A percentile compares a stretch with the other conserved stretches of the same genome.
Evolutionary conservation across 441 rosid species (phyloP).

Genomic region (Populus tomentosa): DNA sequence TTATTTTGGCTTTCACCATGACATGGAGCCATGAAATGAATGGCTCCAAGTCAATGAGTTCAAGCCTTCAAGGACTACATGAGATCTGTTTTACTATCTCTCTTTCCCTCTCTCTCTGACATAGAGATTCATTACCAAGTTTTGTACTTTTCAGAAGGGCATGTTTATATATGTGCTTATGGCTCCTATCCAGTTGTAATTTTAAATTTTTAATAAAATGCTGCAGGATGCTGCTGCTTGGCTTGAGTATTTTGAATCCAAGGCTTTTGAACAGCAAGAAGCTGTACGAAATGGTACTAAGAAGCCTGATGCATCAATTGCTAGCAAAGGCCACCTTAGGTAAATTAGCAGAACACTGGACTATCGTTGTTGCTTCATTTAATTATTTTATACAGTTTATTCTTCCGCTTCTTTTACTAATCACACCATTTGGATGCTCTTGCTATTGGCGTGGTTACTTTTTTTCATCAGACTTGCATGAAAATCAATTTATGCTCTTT

Average conservation of each 20-base stretch:
- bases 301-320: constrained; percentile 65
- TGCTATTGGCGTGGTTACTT: constrained; percentile 8
- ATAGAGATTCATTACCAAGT: background rate
- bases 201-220: constrained; percentile 8
- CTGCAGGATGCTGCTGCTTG: constrained; percentile 77
- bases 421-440: constrained; percentile 19
- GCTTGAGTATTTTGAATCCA: constrained; percentile 76
- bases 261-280: constrained; percentile 69
- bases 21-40: background rate
- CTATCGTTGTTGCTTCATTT: background rate
- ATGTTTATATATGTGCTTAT: background rate
- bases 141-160: background rate
- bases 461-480: background rate
- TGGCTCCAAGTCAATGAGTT: background rate
- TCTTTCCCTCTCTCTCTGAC: background rate
- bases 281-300: constrained; percentile 61
- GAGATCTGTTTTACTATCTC: background rate
- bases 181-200: background rate
- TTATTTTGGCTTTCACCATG: background rate
- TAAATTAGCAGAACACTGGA: constrained; percentile 29
- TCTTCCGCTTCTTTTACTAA: constrained; percentile 2
- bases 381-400: background rate
- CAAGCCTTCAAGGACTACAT: background rate
- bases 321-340: constrained; percentile 80
- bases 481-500: background rate